Conservation (phyloP, 768 basidiomycete species). For the Phylloporus arenicola region DNA sequence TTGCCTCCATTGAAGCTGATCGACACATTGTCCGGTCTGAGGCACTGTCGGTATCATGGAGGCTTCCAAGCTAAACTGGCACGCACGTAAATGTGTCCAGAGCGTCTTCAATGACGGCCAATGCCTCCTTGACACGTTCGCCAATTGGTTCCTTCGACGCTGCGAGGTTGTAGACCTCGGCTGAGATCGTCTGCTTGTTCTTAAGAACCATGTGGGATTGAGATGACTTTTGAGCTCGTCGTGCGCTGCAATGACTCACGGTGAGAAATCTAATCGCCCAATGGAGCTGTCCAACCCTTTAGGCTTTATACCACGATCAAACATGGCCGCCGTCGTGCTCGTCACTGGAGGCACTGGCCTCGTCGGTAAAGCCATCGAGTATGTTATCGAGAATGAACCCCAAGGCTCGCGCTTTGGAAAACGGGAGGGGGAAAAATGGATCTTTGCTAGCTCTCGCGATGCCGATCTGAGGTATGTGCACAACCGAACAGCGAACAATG, state of each 20-base stretch:
- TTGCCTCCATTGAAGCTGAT: conserved; percentile 99
- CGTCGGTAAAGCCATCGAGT: conserved; percentile 79
- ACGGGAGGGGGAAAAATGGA: conserved; percentile 72
- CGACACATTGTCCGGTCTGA: conserved; percentile 64
- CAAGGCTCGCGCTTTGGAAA: conserved; percentile 77
- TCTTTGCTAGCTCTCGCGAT: conserved; percentile 74
- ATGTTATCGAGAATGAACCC: conserved; percentile 74
- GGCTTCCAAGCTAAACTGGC: conserved; percentile 6
- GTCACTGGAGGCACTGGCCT: conserved; percentile 85
- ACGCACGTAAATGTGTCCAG: conserved; percentile 79
- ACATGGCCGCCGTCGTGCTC: conserved; percentile 49
- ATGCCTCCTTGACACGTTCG: conserved; percentile 65
- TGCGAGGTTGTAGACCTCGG: conserved; percentile 60
- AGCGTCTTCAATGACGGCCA: conserved; percentile 74
- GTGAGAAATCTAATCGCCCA: conserved; percentile 9
- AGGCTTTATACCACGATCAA: not conserved
- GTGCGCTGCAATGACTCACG: conserved; percentile 2
- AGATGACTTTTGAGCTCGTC: not conserved
- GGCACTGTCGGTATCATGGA: conserved; percentile 7
- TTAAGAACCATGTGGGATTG: conserved; percentile 25
- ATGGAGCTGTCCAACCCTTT: not conserved
- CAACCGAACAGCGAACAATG: not conserved
- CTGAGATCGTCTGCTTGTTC: conserved; percentile 49
- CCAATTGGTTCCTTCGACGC: conserved; percentile 50
- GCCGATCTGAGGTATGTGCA: conserved; percentile 73